Percentiles rank a stretch among this genome's conserved stretches.
phyloP scores from a whole-genome alignment of 1,284 basidiomycete species.

The Volvariella volvacea region DNA sequence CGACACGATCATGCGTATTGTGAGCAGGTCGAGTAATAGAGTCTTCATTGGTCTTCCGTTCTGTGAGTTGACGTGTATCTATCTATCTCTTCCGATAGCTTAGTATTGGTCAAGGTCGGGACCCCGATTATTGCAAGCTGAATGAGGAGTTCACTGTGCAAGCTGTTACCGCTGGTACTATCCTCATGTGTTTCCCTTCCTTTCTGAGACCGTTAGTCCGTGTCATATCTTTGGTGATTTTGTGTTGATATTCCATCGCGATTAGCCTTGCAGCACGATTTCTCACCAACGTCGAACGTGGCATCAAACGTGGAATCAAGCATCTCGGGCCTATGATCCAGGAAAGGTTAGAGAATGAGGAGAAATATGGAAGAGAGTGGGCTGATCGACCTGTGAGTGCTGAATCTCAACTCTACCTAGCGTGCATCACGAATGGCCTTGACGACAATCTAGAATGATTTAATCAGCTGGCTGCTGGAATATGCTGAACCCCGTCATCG shows the following conservation, averaged over 20 bases:
- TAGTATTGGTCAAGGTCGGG: slow-evolving; percentile 18
- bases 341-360: slow-evolving; percentile 29
- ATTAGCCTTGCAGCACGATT: slow-evolving; percentile 19
- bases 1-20: slow-evolving; percentile 12
- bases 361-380: slow-evolving; percentile 26
- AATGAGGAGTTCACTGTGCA: slow-evolving; percentile 31
- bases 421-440: neutral
- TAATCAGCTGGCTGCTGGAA: slow-evolving; percentile 1
- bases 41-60: slow-evolving; percentile 19
- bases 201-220: slow-evolving; percentile 31
- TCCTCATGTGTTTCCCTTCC: slow-evolving; percentile 29
- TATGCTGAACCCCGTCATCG: neutral
- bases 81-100: neutral
- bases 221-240: neutral
- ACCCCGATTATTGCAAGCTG: slow-evolving; percentile 29
- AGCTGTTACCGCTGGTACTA: slow-evolving; percentile 21
- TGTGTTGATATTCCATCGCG: too few species aligned
- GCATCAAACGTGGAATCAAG: slow-evolving; percentile 20
- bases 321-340: slow-evolving; percentile 33
- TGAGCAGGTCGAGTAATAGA: slow-evolving; percentile 16
- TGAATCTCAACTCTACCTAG: neutral
- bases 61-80: slow-evolving; percentile 9
- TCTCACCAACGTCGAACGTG: slow-evolving; percentile 17
- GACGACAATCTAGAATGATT: neutral
- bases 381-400: slow-evolving; percentile 23